phyloP scores from a whole-genome alignment of 495 filamentous ascomycete genomes.

The Aspergillus hancockii region DNA sequence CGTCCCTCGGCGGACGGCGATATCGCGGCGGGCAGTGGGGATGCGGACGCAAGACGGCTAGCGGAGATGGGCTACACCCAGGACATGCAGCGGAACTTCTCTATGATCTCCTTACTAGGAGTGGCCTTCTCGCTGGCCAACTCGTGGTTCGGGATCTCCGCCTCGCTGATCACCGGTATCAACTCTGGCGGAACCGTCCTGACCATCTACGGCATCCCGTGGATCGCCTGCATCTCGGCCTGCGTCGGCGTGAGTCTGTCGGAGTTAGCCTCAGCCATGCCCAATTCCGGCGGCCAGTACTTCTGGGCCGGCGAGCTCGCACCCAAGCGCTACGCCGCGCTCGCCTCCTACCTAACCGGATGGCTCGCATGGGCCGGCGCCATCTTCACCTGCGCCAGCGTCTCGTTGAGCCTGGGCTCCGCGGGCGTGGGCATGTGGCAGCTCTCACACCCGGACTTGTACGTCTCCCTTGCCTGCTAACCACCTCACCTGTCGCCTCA shows the following conservation, averaged over 20 bases:
- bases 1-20: not conserved
- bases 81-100: slow-evolving; percentile 57
- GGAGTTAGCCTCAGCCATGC: slow-evolving; percentile 56
- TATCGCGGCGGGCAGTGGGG: slow-evolving; percentile 1
- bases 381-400: slow-evolving; percentile 55
- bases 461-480: slow-evolving; percentile 13
- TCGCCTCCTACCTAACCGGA: slow-evolving; percentile 55
- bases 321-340: slow-evolving; percentile 42
- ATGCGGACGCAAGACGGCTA: slow-evolving; percentile 28
- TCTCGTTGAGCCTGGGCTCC: slow-evolving; percentile 49
- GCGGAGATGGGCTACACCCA: slow-evolving; percentile 58
- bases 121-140: slow-evolving; percentile 59
- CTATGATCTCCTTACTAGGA: slow-evolving; percentile 55
- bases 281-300: slow-evolving; percentile 61
- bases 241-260: slow-evolving; percentile 55
- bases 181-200: slow-evolving; percentile 56
- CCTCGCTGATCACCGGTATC: slow-evolving; percentile 58
- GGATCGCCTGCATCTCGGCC: slow-evolving; percentile 52
- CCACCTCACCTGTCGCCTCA: no score
- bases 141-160: slow-evolving; percentile 63
- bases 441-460: slow-evolving; percentile 55
- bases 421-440: slow-evolving; percentile 55
- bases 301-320: slow-evolving; percentile 60
- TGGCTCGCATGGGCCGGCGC: slow-evolving; percentile 56
- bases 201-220: slow-evolving; percentile 58